Evolutionary conservation across 331 rosid species (phyloP).

Genomic region (Telfairia occidentalis): DNA sequence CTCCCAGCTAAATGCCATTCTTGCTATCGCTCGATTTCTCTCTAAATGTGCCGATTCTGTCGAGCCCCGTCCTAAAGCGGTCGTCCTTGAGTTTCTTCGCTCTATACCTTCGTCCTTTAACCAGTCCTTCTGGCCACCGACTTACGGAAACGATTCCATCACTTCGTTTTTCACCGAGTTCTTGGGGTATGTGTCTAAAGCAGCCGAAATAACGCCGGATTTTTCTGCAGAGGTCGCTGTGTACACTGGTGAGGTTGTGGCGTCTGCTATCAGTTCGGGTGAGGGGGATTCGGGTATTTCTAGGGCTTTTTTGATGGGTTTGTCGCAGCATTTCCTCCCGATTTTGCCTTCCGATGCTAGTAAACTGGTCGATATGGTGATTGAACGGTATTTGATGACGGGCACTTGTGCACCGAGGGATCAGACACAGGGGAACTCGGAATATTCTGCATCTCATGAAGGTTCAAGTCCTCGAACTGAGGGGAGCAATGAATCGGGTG

Average conservation of each 20-base stretch:
- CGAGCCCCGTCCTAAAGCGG: conserved; percentile 62
- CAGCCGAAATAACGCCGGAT: conserved; percentile 51
- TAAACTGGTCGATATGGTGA: conserved; percentile 36
- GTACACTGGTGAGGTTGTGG: conserved; percentile 46
- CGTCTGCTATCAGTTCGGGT: conserved; percentile 29
- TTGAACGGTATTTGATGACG: conserved; percentile 43
- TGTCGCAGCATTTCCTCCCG: conserved; percentile 57
- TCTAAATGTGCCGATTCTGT: conserved; percentile 50
- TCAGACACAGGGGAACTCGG: conserved; percentile 26
- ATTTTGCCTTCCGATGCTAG: conserved; percentile 46
- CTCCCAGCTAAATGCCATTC: conserved; percentile 85
- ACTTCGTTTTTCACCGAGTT: conserved; percentile 52
- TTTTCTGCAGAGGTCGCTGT: conserved; percentile 49
- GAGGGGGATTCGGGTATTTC: conserved; percentile 37
- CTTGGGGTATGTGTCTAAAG: conserved; percentile 39
- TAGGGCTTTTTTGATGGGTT: conserved; percentile 51
- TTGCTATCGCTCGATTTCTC: conserved; percentile 64
- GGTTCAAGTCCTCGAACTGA: conserved; percentile 49
- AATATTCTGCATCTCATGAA: conserved; percentile 46
- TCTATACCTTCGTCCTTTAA: conserved; percentile 48
- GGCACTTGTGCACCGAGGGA: conserved; percentile 34
- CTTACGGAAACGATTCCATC: conserved; percentile 42
- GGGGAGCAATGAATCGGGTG: conserved; percentile 40
- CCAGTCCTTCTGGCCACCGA: conserved; percentile 70
- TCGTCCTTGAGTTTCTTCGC: conserved; percentile 63